phyloP scores from a whole-genome alignment of 257 asterid genomes.

The Salvia miltiorrhiza region DNA sequence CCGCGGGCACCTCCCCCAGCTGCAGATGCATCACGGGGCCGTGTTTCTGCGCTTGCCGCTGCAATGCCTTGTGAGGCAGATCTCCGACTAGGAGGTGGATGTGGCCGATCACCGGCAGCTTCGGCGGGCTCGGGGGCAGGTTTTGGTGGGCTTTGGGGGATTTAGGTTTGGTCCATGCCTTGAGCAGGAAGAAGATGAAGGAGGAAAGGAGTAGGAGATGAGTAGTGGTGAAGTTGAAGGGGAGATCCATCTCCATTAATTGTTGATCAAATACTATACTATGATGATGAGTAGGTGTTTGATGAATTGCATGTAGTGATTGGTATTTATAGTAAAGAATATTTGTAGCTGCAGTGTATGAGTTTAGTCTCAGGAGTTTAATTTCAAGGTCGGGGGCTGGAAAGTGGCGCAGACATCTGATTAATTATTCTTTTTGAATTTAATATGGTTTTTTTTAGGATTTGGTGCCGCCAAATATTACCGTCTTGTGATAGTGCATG shows the following conservation, averaged over 20 bases:
- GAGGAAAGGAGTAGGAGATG: slow-evolving; percentile 13
- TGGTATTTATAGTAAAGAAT: background rate
- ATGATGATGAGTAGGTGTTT: background rate
- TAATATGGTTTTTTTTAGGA: too few species aligned
- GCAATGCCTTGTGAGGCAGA: slow-evolving; percentile 18
- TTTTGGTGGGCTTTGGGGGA: background rate
- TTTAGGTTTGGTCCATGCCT: background rate
- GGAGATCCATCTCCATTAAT: slow-evolving; percentile 6
- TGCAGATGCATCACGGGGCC: slow-evolving; percentile 37
- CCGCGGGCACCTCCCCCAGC: slow-evolving; percentile 33
- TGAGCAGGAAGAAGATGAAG: slow-evolving; percentile 20
- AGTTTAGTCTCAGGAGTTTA: too few species aligned
- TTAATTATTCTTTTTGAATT: too few species aligned
- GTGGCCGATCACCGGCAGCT: slow-evolving; percentile 39
- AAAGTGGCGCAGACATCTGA: too few species aligned
- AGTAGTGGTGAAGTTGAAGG: slow-evolving; percentile 12
- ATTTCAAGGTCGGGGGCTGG: too few species aligned
- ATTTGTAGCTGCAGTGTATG: too few species aligned
- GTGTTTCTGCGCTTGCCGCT: slow-evolving; percentile 11
- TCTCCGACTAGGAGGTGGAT: slow-evolving; percentile 36
- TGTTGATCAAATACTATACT: background rate
- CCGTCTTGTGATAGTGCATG: too few species aligned
- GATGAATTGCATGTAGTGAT: background rate
- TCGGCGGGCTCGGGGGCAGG: slow-evolving; percentile 27
- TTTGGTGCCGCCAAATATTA: too few species aligned